Base-by-base conservation (phyloP, 495 filamentous ascomycete genomes). In the Podospora sp. region DNA sequence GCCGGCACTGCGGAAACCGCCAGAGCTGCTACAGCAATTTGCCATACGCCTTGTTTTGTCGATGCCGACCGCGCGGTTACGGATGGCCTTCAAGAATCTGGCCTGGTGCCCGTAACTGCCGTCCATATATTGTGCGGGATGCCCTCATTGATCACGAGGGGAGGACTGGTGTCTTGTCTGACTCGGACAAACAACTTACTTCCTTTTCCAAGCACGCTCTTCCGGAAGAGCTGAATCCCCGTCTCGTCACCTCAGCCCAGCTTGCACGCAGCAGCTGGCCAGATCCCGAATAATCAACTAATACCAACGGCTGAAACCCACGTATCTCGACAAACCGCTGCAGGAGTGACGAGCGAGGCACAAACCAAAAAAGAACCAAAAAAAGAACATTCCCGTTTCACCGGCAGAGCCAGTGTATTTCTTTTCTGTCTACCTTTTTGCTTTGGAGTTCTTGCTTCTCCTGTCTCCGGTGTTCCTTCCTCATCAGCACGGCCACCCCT, bases 41-140 rank as follows among this genome's bases (percentile, higher is more conserved):
- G 21, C 60, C 35, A 14, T 60, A 24, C 22, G 22, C 53, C 11
- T 14, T 18, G 21, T 50, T 25, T 50, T 58, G 51, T 56, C 53
- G 51, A 49, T 55, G 40, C 64, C 64, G 46, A 56, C 22, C 57
- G 18, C 29, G 64, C 64, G 64, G 64, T 66, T 66, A 66, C 29
- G 21, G 35, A 25, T 9, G 7, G 27, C 1, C 27, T 49, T 46
- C 27, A 20, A 46, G 20, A 49, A 22, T 25, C 20, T 11, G 35
- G 36, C n/a, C 22, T n/a, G 46, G 22, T 26, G 40, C 27, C 12
- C 51, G 20, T 40, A 27, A 7, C 20, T 36, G 33, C 29, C 18
- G 57, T 9, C 55, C 63, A 57, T 57, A 56, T 65, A 65, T 58
- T n/a, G 33, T 65, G 26, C 35, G 40, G 63, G 63, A 56, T 49